phyloP scores from a whole-genome alignment of 1,139 yeast genomes.

The Taiozyma sp. region DNA sequence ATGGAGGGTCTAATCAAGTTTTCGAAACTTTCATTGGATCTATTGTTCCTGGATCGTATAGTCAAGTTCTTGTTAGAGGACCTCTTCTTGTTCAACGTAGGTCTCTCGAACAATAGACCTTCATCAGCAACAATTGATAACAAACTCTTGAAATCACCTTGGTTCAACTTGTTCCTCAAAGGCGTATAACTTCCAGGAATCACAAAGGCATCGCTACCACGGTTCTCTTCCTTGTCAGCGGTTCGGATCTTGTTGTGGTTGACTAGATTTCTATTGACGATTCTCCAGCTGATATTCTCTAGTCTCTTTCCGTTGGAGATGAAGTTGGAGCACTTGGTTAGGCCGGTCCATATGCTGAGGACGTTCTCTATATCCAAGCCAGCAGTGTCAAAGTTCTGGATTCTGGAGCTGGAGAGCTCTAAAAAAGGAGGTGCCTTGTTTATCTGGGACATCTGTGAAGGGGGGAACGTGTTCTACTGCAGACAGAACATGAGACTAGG shows the following conservation, averaged over 20 bases:
- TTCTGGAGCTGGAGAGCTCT: slow-evolving; percentile 31
- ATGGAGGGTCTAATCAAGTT: slow-evolving; percentile 12
- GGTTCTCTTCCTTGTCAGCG: slow-evolving; percentile 2
- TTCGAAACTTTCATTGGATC: slow-evolving; percentile 7
- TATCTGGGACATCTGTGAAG: slow-evolving; percentile 11
- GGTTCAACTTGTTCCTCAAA: slow-evolving; percentile 18
- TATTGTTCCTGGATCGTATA: slow-evolving; percentile 9
- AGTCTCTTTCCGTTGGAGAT: slow-evolving; percentile 48
- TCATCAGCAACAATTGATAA: slow-evolving; percentile 23
- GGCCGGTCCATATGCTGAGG: slow-evolving; percentile 44
- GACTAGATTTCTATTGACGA: slow-evolving; percentile 44
- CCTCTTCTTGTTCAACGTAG: slow-evolving; percentile 16
- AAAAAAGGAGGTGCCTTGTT: slow-evolving; percentile 33
- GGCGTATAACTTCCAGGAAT: slow-evolving; percentile 13
- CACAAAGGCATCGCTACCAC: background rate
- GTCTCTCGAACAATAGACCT: slow-evolving; percentile 13
- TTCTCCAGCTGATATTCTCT: slow-evolving; percentile 55
- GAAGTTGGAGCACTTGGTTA: slow-evolving; percentile 46
- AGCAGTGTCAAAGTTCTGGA: slow-evolving; percentile 25
- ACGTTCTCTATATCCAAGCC: slow-evolving; percentile 39
- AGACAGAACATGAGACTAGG: background rate
- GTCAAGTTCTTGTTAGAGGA: slow-evolving; percentile 15
- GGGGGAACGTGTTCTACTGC: background rate
- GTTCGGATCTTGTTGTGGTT: slow-evolving; percentile 12
- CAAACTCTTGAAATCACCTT: slow-evolving; percentile 22